Evolutionary conservation across 139 green algal species (phyloP).

Genomic region (Microglena sp.): DNA sequence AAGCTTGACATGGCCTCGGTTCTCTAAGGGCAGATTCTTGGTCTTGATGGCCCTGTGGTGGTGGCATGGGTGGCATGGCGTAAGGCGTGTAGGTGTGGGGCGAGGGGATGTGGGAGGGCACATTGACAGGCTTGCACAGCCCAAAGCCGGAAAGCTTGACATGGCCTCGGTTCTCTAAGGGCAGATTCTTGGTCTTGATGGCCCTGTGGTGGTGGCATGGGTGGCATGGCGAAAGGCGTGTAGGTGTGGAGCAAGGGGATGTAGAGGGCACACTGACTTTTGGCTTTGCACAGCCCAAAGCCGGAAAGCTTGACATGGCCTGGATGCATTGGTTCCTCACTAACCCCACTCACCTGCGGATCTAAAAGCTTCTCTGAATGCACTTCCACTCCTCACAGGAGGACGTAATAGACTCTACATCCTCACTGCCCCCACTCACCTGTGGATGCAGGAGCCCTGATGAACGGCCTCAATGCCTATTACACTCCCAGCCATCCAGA

Average conservation of each 20-base stretch:
- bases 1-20: conserved; percentile 86
- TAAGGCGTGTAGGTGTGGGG: neutral
- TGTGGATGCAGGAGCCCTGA: conserved; percentile 82
- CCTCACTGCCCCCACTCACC: neutral
- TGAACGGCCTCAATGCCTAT: conserved; percentile 88
- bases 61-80: too few species aligned
- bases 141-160: conserved; percentile 96
- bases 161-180: conserved; percentile 77
- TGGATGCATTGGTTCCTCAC: conserved; percentile 64
- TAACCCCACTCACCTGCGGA: too few species aligned
- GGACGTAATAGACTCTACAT: too few species aligned
- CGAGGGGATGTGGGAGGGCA: conserved; percentile 1
- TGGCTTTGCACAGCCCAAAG: conserved; percentile 98
- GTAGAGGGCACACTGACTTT: conserved; percentile 62
- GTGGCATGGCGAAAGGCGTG: too few species aligned
- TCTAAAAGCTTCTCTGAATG: conserved; percentile 94
- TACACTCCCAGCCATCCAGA: conserved; percentile 84
- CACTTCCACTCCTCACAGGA: too few species aligned
- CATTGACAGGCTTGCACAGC: conserved; percentile 90
- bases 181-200: conserved; percentile 97
- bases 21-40: conserved; percentile 90
- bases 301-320: conserved; percentile 94
- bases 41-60: too few species aligned
- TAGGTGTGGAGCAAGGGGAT: neutral
- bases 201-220: conserved; percentile 68